These are phyloP conservation scores for Pseudogymnoascus sp. DNA, from an alignment of 2,329 filamentous ascomycete species.

Conservation along the genomic window DNA sequence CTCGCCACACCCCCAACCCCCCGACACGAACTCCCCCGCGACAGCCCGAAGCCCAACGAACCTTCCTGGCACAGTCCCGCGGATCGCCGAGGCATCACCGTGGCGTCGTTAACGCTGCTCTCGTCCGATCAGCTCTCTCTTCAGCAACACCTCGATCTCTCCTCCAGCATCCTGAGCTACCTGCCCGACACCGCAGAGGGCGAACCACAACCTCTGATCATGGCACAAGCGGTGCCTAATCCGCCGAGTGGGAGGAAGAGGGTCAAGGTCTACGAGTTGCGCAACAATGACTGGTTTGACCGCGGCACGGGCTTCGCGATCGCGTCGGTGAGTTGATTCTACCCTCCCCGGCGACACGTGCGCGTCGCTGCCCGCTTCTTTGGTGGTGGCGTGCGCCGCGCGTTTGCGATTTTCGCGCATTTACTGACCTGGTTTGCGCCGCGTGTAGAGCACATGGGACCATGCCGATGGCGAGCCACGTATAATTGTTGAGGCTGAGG, in stretches of 20 bases:
- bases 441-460: conserved; percentile 35
- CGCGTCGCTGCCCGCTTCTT: conserved; percentile 6
- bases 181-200: conserved; percentile 45
- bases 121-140: conserved; percentile 43
- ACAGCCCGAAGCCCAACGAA: conserved; percentile 4
- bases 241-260: conserved; percentile 60
- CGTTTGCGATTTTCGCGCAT: conserved; percentile 12
- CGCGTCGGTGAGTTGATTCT: conserved; percentile 37
- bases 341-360: background rate
- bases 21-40: background rate
- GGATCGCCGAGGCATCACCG: conserved; percentile 19
- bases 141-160: conserved; percentile 54
- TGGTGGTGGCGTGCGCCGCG: conserved; percentile 8
- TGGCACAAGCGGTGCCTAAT: conserved; percentile 67
- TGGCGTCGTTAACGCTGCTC: conserved; percentile 23
- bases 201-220: conserved; percentile 59
- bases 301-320: conserved; percentile 93
- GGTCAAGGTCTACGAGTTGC: conserved; percentile 98
- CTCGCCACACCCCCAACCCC: background rate
- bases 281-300: conserved; percentile 99
- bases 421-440: conserved; percentile 28
- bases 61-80: background rate
- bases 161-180: conserved; percentile 47
- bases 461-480: conserved; percentile 59
- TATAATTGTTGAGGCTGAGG: conserved; percentile 89